Conservation (phyloP, 106 monocot genomes). For the Posidonia australis region DNA sequence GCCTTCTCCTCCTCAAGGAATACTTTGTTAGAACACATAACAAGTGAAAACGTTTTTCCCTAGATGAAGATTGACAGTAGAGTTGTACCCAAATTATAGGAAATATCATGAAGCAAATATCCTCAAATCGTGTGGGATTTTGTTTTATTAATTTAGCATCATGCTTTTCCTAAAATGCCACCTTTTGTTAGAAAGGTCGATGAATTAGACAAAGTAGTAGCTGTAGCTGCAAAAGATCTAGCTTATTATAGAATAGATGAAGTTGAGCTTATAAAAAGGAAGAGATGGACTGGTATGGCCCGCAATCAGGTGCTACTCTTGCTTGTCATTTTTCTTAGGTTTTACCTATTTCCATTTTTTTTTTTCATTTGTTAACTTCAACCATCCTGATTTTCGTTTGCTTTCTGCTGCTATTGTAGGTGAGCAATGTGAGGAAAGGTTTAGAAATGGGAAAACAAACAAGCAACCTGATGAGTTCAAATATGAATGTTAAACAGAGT, state of each 20-base stretch:
- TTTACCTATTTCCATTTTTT: not conserved
- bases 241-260: slow-evolving; percentile 75
- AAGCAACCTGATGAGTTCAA: not conserved
- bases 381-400: no score
- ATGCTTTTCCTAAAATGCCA: not conserved
- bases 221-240: slow-evolving; percentile 82
- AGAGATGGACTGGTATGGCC: slow-evolving; percentile 57
- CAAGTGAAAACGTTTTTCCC: no score
- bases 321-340: not conserved
- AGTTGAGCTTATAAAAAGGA: slow-evolving; percentile 64
- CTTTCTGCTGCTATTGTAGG: no score
- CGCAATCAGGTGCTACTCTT: slow-evolving; percentile 47
- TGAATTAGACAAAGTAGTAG: slow-evolving; percentile 75
- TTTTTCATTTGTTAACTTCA: not conserved
- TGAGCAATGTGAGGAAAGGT: slow-evolving; percentile 12
- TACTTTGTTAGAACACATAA: no score
- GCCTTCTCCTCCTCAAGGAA: no score
- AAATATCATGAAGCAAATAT: no score
- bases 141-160: not conserved
- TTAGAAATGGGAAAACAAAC: slow-evolving; percentile 10
- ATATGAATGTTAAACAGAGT: not conserved
- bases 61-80: no score
- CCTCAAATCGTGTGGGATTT: no score
- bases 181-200: slow-evolving; percentile 61
- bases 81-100: no score